Evolutionary conservation across 805 yeast species (phyloP), one percentile per base, ranked within the genome.

Genomic region (Yamadazyma insecticola): DNA sequence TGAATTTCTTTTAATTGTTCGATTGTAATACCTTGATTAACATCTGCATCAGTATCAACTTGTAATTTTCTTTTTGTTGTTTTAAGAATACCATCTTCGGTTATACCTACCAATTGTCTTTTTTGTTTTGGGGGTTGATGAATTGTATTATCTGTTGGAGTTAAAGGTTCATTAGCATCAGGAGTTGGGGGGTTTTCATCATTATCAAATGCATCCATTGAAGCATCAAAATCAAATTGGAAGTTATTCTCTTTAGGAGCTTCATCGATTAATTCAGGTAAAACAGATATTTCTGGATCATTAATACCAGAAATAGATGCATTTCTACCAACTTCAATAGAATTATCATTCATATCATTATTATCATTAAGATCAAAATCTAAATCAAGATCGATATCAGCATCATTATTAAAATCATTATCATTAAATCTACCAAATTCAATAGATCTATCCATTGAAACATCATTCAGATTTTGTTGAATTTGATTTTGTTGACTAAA

Each of bases 381-480:
- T 26, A 79, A 60, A 16, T 72, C 79, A 34, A 76, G 56, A 34
- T 74, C 81, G 19, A 64, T 57, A 32, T 59, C 62, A 8, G 45
- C 56, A 23, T 46, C 53, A 24, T 50, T 50, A 21, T 46, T 57
- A 3, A 48, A 51, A 16, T 55, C 64, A n/a, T n/a, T n/a, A n/a
- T n/a, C n/a, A n/a, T n/a, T n/a, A 13, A 40, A 30, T 53, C 92
- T 72, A 7, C 81, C 85, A 26, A 77, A 45, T 51, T 85, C 95
- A 25, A 85, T 67, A 0, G 89, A 80, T 19, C 62, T 67, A 44
- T 80, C 81, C 26, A 66, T 35, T 41, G 60, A 41, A 9, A 54
- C 60, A 33, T 70, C 33, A 18, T 3, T 7, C 10, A 18, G 10
- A 10, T 18, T 18, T 10, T 18, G 6, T 19, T 8, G 21, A 19